phyloP scores from a whole-genome alignment of 2,329 filamentous ascomycete genomes.

The Coniochaeta pulveracea region DNA sequence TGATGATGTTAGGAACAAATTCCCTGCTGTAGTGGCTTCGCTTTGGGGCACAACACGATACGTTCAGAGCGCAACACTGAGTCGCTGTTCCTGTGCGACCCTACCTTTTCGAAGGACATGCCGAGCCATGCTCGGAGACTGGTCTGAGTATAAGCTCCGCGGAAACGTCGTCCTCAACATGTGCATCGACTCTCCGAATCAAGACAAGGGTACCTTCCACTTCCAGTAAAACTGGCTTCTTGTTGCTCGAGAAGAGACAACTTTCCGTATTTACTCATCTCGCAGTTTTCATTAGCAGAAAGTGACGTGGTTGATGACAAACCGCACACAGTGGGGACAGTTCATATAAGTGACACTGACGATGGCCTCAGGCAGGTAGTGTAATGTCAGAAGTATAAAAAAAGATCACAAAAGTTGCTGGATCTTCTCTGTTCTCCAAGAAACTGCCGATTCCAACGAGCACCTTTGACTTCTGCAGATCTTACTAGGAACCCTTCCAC shows the following conservation, averaged over 20 bases:
- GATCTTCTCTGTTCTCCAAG: no score
- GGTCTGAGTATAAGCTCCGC: no score
- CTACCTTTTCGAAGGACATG: no score
- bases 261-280: constrained; percentile 1
- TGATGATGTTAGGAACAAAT: no score
- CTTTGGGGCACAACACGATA: no score
- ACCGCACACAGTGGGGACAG: not conserved
- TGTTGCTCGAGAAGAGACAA: not conserved
- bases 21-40: no score
- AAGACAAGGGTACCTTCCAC: not conserved
- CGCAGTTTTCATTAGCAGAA: not conserved
- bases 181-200: no score
- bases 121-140: no score
- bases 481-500: not conserved
- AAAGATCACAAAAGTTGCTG: not conserved
- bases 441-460: no score
- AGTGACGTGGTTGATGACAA: not conserved
- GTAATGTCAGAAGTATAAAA: not conserved
- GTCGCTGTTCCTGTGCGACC: no score
- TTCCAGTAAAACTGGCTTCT: not conserved
- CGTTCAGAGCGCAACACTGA: no score
- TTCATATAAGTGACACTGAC: not conserved
- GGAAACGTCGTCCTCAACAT: not conserved
- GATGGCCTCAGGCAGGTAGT: not conserved
- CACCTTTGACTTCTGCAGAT: not conserved